Conservation (phyloP, 2,329 filamentous ascomycete species). For the Macroventuria anomochaeta region DNA sequence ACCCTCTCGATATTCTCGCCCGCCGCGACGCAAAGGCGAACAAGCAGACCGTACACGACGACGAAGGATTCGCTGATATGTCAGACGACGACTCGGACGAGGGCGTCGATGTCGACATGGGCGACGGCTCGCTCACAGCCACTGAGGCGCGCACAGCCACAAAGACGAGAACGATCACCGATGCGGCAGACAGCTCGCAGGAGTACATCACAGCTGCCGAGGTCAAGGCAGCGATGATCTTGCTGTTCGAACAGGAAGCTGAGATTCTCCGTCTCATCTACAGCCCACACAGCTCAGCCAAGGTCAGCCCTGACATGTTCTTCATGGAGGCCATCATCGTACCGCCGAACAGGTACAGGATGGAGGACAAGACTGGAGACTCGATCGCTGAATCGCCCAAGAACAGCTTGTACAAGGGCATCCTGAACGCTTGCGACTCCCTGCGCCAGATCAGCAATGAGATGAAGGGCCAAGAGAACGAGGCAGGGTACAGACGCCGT, state of each 20-base stretch:
- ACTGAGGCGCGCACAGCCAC: constrained; percentile 51
- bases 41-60: constrained; percentile 59
- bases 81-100: constrained; percentile 52
- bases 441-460: constrained; percentile 78
- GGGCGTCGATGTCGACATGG: constrained; percentile 42
- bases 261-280: constrained; percentile 87
- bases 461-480: constrained; percentile 59
- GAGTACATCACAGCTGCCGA: constrained; percentile 83
- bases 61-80: constrained; percentile 75
- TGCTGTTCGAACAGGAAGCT: constrained; percentile 86
- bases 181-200: constrained; percentile 57
- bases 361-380: constrained; percentile 81
- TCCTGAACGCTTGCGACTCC: constrained; percentile 75
- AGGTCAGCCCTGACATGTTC: constrained; percentile 86
- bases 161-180: constrained; percentile 49
- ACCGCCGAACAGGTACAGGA: constrained; percentile 89
- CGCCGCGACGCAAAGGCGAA: constrained; percentile 53
- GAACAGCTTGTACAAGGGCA: constrained; percentile 85
- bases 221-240: constrained; percentile 76
- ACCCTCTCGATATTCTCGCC: constrained; percentile 70
- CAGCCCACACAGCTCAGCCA: constrained; percentile 69
- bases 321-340: constrained; percentile 87
- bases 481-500: constrained; percentile 55
- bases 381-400: constrained; percentile 87
- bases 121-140: constrained; percentile 61